A percentile compares a stretch with the other conserved stretches of the same genome.
Conservation (phyloP, 768 basidiomycete species). For the Macrolepiota dolichaula region DNA sequence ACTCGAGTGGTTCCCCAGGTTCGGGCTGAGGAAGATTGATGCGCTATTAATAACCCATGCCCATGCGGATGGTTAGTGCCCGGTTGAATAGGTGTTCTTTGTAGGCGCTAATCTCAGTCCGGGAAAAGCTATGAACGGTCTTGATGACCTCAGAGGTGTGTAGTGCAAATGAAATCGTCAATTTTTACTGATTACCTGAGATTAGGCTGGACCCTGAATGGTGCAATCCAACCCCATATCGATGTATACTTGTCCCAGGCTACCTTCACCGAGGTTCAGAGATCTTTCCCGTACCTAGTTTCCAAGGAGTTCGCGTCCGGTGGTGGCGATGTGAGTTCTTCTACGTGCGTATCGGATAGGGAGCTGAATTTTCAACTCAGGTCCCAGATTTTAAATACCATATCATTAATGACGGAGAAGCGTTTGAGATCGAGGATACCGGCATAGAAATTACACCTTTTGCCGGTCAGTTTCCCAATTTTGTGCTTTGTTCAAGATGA, state of each 20-base stretch:
- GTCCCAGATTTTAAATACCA: conserved; percentile 85
- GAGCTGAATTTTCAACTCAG: conserved; percentile 27
- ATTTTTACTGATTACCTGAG: conserved; percentile 8
- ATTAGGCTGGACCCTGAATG: conserved; percentile 69
- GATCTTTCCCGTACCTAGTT: conserved; percentile 81
- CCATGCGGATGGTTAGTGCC: conserved; percentile 66
- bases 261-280: conserved; percentile 64
- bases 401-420: conserved; percentile 64
- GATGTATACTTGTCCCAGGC: conserved; percentile 68
- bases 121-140: conserved; percentile 72
- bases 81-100: background rate
- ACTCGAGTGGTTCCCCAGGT: conserved; percentile 57
- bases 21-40: conserved; percentile 57
- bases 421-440: conserved; percentile 66
- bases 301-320: conserved; percentile 74
- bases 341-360: background rate
- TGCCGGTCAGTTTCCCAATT: conserved; percentile 39
- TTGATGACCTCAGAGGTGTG: conserved; percentile 84
- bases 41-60: conserved; percentile 80
- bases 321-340: conserved; percentile 61
- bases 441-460: conserved; percentile 66
- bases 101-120: background rate
- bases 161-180: background rate
- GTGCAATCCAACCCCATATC: conserved; percentile 64
- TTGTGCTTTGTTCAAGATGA: background rate